Evolutionary conservation across 768 basidiomycete genomes (phyloP).

Genomic region (Steccherinum ochraceum): DNA sequence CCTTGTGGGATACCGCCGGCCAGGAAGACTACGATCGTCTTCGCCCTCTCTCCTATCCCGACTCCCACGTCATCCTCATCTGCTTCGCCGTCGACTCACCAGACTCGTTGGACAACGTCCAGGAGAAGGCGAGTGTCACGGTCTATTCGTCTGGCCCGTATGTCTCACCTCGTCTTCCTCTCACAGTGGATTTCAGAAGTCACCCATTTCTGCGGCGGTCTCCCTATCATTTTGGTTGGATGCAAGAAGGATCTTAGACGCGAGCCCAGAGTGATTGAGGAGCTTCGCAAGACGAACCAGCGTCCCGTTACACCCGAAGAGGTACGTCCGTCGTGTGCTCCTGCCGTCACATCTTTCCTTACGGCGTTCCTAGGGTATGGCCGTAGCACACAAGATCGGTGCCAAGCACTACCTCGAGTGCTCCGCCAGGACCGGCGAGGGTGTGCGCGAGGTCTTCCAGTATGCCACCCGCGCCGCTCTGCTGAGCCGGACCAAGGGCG

Average conservation of each 20-base stretch:
- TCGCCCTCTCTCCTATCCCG: conserved; percentile 94
- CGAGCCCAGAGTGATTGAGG: conserved; percentile 89
- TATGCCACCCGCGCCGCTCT: conserved; percentile 92
- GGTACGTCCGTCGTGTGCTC: conserved; percentile 35
- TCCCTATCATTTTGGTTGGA: conserved; percentile 96
- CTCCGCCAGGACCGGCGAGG: conserved; percentile 93
- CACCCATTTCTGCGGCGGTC: conserved; percentile 91
- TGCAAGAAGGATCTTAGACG: conserved; percentile 99
- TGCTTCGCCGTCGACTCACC: conserved; percentile 98
- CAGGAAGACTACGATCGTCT: conserved; percentile 99
- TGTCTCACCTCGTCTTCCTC: neutral
- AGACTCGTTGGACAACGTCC: conserved; percentile 98
- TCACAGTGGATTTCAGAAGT: conserved; percentile 96
- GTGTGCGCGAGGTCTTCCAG: conserved; percentile 98
- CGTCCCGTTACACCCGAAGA: conserved; percentile 92
- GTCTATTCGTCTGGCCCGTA: neutral
- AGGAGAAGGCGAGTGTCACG: conserved; percentile 81
- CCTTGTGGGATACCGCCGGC: conserved; percentile 99
- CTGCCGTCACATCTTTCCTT: neutral
- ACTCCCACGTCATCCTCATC: conserved; percentile 99
- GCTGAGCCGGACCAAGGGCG: conserved; percentile 44
- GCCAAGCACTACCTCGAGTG: conserved; percentile 97
- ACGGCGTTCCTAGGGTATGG: conserved; percentile 64
- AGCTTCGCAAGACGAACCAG: conserved; percentile 91
- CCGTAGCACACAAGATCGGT: conserved; percentile 92